Conservation (phyloP, 2,329 filamentous ascomycete species). For the Apiospora koreana region DNA sequence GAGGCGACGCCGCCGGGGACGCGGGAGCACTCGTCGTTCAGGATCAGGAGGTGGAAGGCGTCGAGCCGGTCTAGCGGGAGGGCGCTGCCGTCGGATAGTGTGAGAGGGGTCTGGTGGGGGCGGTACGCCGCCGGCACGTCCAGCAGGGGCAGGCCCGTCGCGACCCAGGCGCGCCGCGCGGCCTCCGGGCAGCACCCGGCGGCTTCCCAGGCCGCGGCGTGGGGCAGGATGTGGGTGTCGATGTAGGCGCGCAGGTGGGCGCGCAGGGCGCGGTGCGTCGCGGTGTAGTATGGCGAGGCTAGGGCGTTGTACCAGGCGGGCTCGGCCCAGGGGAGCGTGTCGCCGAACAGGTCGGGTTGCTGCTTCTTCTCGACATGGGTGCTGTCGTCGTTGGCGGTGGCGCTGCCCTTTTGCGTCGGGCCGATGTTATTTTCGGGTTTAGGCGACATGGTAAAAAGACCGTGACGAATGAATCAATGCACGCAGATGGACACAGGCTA, state of each 20-base stretch:
- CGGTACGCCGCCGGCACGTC: neutral
- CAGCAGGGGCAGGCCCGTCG: neutral
- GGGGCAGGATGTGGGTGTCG: neutral
- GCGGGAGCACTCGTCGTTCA: slow-evolving; percentile 93
- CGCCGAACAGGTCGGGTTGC: neutral
- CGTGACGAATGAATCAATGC: too few relatives aligned
- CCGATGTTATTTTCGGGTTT: neutral
- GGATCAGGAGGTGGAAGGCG: slow-evolving; percentile 93
- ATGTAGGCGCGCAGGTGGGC: neutral
- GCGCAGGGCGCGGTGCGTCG: neutral
- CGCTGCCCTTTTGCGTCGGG: neutral
- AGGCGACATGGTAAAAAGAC: neutral
- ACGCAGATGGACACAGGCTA: too few relatives aligned
- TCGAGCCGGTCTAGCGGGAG: slow-evolving; percentile 89
- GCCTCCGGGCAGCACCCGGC: neutral
- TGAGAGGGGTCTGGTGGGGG: too few relatives aligned
- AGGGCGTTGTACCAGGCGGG: neutral
- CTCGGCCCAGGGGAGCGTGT: slow-evolving; percentile 16
- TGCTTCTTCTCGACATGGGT: neutral
- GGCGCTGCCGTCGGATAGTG: too few relatives aligned
- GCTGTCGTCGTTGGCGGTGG: too few relatives aligned
- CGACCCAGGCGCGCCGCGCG: neutral
- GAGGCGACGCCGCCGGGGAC: slow-evolving; percentile 89
- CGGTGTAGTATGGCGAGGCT: neutral
- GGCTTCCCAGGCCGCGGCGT: neutral